Evolutionary conservation across 768 basidiomycete species (phyloP).

Genomic region (Lactifluus rugatus): DNA sequence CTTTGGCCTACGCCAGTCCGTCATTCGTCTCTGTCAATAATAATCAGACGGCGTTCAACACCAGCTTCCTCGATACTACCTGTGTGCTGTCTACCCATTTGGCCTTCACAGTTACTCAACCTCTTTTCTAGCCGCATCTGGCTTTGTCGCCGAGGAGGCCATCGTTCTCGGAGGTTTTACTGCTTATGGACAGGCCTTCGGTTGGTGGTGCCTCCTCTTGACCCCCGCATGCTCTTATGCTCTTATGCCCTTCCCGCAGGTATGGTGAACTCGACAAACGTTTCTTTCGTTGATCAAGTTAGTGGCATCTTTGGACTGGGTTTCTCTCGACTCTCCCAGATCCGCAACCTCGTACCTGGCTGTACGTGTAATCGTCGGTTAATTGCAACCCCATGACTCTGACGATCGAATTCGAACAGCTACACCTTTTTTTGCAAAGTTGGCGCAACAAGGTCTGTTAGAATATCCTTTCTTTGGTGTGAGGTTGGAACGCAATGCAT

Average conservation of each 20-base stretch:
- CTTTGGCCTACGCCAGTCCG: slow-evolving; percentile 53
- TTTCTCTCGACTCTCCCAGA: slow-evolving; percentile 61
- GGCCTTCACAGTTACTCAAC: not conserved
- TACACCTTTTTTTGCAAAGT: slow-evolving; percentile 53
- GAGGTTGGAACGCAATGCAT: slow-evolving; percentile 46
- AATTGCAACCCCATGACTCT: not conserved
- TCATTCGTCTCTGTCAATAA: slow-evolving; percentile 51
- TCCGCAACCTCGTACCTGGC: slow-evolving; percentile 36
- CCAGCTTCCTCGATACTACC: slow-evolving; percentile 59
- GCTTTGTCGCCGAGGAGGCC: slow-evolving; percentile 62
- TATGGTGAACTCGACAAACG: slow-evolving; percentile 50
- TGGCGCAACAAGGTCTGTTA: slow-evolving; percentile 54
- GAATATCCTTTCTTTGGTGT: slow-evolving; percentile 74
- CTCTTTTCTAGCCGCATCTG: slow-evolving; percentile 42
- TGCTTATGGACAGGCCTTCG: slow-evolving; percentile 53
- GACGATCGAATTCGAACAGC: slow-evolving; percentile 31
- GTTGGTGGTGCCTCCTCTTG: slow-evolving; percentile 30
- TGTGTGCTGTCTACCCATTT: slow-evolving; percentile 34
- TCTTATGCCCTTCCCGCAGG: slow-evolving; percentile 30
- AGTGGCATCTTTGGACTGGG: slow-evolving; percentile 72
- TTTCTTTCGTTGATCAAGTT: slow-evolving; percentile 49
- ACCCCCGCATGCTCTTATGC: not conserved
- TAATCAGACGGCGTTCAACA: slow-evolving; percentile 51
- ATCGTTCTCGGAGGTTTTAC: slow-evolving; percentile 53
- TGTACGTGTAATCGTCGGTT: slow-evolving; percentile 31